Base-by-base conservation (phyloP, 2,329 filamentous ascomycete genomes). In the Pestalotiopsis sp. region DNA sequence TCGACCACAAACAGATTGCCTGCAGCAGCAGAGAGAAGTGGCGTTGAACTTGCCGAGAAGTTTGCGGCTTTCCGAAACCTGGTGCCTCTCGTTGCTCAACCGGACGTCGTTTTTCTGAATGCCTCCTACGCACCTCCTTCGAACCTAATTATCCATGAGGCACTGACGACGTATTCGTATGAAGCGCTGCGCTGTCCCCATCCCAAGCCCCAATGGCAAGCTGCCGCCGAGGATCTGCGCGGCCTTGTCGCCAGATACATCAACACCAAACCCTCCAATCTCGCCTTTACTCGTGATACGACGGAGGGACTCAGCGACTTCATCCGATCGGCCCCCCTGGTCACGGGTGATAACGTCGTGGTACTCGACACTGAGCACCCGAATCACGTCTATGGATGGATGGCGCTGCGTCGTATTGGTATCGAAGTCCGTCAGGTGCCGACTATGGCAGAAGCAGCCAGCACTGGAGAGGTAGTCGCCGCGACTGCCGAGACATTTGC, bases 281-380 rank as follows among this genome's bases (percentile, higher is more conserved):
- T 80, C 17, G 74, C 76, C 2, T 76, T 80, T 58, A 78, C 76
- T 0, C 73, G 77, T 2, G 77, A 80, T 62, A 80, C 78, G 0
- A 80, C 78, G 1, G 78, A 80, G 58, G 78, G 71, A 0, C 68
- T 79, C 0, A 74, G 74, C 2, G 68, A 66, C 38, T 79, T 80
- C 67, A 75, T 78, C 52, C 72, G 70, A 4, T 68, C 70, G 20
- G 13, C 78, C 4, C 38, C 45, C 1, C 73, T 79, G 31, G 9
- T 67, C 2, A 67, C 69, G 1, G 78, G 78, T 4, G 77, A 79
- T 49, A 80, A 80, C 36, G 75, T 80, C 6, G 75, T 79, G 4
- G 65, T 78, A 0, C 65, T 79, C 11, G 78, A 79, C 56, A 72
- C 70, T 36, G 78, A 80, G 65, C 77, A 79, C 58, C 78, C 77